A percentile compares a stretch with the other conserved stretches of the same genome.
Conservation (phyloP, 1,139 yeast genomes). For the Komagataea norvegica region DNA sequence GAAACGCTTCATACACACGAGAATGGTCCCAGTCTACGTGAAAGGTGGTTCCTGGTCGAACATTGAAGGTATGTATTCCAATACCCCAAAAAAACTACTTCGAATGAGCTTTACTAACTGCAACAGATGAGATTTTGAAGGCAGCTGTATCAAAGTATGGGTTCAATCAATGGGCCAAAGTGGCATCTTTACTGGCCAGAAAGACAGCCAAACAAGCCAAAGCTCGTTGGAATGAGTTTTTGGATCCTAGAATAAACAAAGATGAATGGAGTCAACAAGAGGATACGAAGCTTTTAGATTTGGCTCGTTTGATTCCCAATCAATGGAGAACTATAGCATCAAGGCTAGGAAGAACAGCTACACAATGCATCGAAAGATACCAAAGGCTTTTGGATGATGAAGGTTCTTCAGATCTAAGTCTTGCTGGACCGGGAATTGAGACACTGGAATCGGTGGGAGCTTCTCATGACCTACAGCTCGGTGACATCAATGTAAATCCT, state of each 20-base stretch:
- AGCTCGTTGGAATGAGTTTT: conserved; percentile 88
- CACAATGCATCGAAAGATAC: conserved; percentile 85
- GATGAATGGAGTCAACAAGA: conserved; percentile 70
- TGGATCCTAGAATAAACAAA: conserved; percentile 68
- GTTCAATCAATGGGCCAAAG: conserved; percentile 89
- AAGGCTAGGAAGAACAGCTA: conserved; percentile 77
- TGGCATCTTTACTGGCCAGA: conserved; percentile 77
- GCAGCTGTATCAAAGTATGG: conserved; percentile 95
- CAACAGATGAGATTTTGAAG: conserved; percentile 67
- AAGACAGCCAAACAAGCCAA: conserved; percentile 91
- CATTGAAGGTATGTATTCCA: conserved; percentile 44
- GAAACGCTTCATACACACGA: too few relatives aligned
- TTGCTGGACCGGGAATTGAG: conserved; percentile 56
- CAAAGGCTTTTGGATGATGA: conserved; percentile 65
- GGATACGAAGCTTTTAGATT: conserved; percentile 63
- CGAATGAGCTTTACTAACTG: conserved; percentile 6
- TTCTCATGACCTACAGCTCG: conserved; percentile 33
- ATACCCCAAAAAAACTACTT: too few relatives aligned
- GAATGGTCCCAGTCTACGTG: conserved; percentile 68
- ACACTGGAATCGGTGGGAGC: conserved; percentile 41
- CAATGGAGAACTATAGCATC: conserved; percentile 93
- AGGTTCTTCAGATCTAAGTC: conserved; percentile 35
- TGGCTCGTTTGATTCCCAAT: conserved; percentile 75
- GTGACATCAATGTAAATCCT: conserved; percentile 64
- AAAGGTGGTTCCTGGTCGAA: conserved; percentile 92